Evolutionary conservation across 257 asterid species (phyloP).

Genomic region (Scutellaria barbata): DNA sequence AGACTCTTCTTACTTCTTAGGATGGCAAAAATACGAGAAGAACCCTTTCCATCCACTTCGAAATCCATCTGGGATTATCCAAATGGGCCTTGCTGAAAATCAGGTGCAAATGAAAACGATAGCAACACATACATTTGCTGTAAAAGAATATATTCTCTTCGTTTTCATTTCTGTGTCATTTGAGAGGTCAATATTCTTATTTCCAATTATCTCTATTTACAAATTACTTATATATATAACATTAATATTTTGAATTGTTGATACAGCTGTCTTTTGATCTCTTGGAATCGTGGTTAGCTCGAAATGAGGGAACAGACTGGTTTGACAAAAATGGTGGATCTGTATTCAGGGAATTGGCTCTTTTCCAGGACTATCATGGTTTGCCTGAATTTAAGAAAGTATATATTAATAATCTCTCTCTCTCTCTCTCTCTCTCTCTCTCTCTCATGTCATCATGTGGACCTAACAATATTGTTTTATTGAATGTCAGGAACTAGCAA

Average conservation of each 20-base stretch:
- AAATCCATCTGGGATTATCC: slow-evolving; percentile 59
- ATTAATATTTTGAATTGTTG: too few relatives aligned
- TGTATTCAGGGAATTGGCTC: slow-evolving; percentile 52
- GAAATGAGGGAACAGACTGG: slow-evolving; percentile 35
- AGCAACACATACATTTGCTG: not conserved
- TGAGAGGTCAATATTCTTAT: too few relatives aligned
- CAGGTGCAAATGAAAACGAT: slow-evolving; percentile 36
- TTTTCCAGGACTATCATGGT: slow-evolving; percentile 62
- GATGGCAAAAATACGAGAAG: slow-evolving; percentile 55
- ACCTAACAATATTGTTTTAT: not conserved
- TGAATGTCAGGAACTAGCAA: slow-evolving; percentile 39
- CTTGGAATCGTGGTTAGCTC: slow-evolving; percentile 49
- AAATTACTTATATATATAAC: too few relatives aligned
- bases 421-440: not conserved
- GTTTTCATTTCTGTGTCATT: too few relatives aligned
- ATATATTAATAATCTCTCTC: not conserved
- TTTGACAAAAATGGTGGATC: slow-evolving; percentile 41
- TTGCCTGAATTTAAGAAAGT: slow-evolving; percentile 58
- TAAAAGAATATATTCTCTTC: too few relatives aligned
- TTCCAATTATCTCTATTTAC: too few relatives aligned
- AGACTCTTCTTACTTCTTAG: slow-evolving; percentile 58
- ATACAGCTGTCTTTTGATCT: slow-evolving; percentile 55
- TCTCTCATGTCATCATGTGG: too few relatives aligned
- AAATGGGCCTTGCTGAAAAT: slow-evolving; percentile 63
- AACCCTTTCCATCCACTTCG: slow-evolving; percentile 45